A percentile compares a stretch with the other conserved stretches of the same genome.
phyloP scores from a whole-genome alignment of 75 land plant species.

The Adiantum capillusveneris region DNA sequence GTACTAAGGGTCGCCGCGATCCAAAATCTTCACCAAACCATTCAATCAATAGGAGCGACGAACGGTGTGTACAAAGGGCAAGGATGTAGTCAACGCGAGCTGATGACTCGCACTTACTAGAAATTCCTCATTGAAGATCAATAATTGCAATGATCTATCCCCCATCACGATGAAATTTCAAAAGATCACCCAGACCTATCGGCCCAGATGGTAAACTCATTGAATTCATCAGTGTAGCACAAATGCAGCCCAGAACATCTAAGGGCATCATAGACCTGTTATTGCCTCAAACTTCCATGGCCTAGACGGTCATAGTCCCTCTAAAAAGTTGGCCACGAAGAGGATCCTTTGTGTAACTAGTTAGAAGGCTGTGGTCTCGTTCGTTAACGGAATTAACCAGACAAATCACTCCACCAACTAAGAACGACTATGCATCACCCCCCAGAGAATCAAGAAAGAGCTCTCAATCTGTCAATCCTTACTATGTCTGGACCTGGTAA shows the following conservation, averaged over 20 bases:
- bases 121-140: too few relatives aligned
- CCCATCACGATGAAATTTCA: constrained; percentile 15
- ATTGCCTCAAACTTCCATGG: constrained; percentile 81
- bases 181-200: constrained; percentile 4
- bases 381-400: constrained; percentile 37
- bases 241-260: constrained; percentile 12
- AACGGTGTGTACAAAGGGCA: too few relatives aligned
- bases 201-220: constrained; percentile 19
- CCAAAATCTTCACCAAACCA: too few relatives aligned
- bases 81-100: too few relatives aligned
- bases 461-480: constrained; percentile 12
- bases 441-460: constrained; percentile 6
- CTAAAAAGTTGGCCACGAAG: constrained; percentile 45
- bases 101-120: too few relatives aligned
- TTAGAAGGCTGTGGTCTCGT: constrained; percentile 41
- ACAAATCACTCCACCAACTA: constrained; percentile 32
- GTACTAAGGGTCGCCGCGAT: too few relatives aligned
- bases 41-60: too few relatives aligned
- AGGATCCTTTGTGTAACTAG: constrained; percentile 14
- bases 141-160: too few relatives aligned
- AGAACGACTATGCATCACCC: constrained; percentile 6
- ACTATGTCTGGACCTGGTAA: constrained; percentile 15
- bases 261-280: constrained; percentile 85
- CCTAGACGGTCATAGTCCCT: constrained; percentile 61
- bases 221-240: constrained; percentile 28